These are phyloP conservation scores for Saccharomyces hybrid DNA, from an alignment of 1,139 yeast species.

Conservation along the genomic window DNA sequence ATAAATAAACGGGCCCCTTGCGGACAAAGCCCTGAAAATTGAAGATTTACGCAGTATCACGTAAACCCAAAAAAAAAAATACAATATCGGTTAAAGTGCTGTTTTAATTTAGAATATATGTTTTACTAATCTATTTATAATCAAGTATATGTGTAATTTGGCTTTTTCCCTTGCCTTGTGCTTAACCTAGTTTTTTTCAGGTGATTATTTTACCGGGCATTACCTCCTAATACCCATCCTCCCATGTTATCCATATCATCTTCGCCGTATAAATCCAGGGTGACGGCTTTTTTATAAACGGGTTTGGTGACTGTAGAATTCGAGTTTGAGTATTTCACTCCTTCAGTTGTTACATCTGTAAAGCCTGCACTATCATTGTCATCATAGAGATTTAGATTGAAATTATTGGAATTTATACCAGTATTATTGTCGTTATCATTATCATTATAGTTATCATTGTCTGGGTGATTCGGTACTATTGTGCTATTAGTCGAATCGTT, in stretches of 20 bases:
- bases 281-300: conserved; percentile 21
- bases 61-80: background rate
- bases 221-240: conserved; percentile 28
- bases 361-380: conserved; percentile 4
- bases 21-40: background rate
- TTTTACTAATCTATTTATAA: background rate
- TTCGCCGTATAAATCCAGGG: conserved; percentile 26
- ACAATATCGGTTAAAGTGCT: background rate
- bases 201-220: conserved; percentile 5
- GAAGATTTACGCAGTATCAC: background rate
- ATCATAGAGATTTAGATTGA: conserved; percentile 20
- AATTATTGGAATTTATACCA: background rate
- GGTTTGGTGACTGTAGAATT: conserved; percentile 9
- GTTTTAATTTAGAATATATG: background rate
- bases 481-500: background rate
- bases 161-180: background rate
- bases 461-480: background rate
- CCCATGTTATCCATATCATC: conserved; percentile 19
- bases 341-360: background rate
- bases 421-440: background rate
- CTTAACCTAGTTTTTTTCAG: background rate
- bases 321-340: conserved; percentile 8
- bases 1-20: background rate
- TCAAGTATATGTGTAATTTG: background rate
- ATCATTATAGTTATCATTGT: background rate